Evolutionary conservation across 176 grass and related monocot genomes (phyloP).

Genomic region (Sorghum bicolor): DNA sequence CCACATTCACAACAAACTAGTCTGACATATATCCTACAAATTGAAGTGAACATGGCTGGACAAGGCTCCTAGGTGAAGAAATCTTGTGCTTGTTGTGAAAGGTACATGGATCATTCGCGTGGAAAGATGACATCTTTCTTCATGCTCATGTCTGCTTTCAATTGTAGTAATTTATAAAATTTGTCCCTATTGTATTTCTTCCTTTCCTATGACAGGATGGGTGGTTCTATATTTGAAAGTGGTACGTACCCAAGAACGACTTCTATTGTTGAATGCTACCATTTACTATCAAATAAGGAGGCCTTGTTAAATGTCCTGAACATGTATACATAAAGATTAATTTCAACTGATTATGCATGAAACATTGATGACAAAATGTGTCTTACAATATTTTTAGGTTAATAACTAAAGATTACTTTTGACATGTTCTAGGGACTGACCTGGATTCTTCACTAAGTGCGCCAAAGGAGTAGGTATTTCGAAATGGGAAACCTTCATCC

Average conservation of each 20-base stretch:
- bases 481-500: conserved; percentile 10
- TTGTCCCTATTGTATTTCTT: no score
- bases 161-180: not conserved
- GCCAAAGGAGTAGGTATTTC: not conserved
- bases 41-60: not conserved
- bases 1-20: no score
- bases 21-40: not conserved
- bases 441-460: no score
- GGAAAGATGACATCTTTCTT: not conserved
- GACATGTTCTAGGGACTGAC: no score
- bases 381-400: not conserved
- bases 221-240: no score
- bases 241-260: no score
- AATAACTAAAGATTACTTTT: no score
- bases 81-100: not conserved
- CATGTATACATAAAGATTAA: conserved; percentile 42
- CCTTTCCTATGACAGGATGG: no score
- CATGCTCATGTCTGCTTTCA: not conserved
- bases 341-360: conserved; percentile 4
- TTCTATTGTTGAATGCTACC: no score
- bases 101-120: not conserved
- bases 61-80: not conserved
- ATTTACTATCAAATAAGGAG: no score
- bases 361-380: not conserved
- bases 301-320: not conserved